phyloP scores from a whole-genome alignment of 2,329 filamentous ascomycete genomes.

The Cyphellophora attinorum region DNA sequence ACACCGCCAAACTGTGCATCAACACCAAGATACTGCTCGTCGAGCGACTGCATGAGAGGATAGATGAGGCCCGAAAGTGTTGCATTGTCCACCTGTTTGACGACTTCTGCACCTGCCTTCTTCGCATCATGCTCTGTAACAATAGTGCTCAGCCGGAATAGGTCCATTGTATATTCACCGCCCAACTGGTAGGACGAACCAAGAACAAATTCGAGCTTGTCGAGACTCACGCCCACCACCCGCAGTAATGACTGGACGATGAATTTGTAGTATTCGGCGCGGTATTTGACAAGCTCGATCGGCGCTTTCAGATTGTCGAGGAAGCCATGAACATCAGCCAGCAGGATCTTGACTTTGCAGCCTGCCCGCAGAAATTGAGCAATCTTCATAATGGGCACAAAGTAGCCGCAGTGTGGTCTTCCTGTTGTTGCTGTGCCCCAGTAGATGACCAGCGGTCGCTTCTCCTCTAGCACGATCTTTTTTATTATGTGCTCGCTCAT shows the following conservation, averaged over 20 bases:
- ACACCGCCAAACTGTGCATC: slow-evolving; percentile 80
- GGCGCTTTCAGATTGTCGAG: slow-evolving; percentile 58
- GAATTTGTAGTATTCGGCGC: slow-evolving; percentile 74
- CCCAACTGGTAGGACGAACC: slow-evolving; percentile 71
- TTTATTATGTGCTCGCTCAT: slow-evolving; percentile 56
- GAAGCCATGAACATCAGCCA: slow-evolving; percentile 54
- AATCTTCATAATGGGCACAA: slow-evolving; percentile 80
- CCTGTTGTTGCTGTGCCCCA: slow-evolving; percentile 82
- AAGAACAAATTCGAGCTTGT: slow-evolving; percentile 72
- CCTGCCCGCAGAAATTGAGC: slow-evolving; percentile 78
- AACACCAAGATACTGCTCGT: slow-evolving; percentile 80
- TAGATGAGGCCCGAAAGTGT: slow-evolving; percentile 68
- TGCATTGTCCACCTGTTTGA: slow-evolving; percentile 79
- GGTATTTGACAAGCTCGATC: slow-evolving; percentile 72
- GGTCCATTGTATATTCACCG: slow-evolving; percentile 71
- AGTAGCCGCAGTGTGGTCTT: slow-evolving; percentile 82
- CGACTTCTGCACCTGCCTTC: slow-evolving; percentile 85
- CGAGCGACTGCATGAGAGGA: slow-evolving; percentile 79
- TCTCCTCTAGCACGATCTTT: slow-evolving; percentile 41
- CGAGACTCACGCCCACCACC: slow-evolving; percentile 67
- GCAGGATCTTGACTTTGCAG: slow-evolving; percentile 70
- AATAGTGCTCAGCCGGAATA: slow-evolving; percentile 64
- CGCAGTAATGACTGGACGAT: slow-evolving; percentile 66
- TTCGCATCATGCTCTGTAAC: slow-evolving; percentile 73
- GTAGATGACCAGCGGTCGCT: slow-evolving; percentile 69